Evolutionary conservation across 2,329 filamentous ascomycete species (phyloP).

Genomic region (Colletotrichum horii): DNA sequence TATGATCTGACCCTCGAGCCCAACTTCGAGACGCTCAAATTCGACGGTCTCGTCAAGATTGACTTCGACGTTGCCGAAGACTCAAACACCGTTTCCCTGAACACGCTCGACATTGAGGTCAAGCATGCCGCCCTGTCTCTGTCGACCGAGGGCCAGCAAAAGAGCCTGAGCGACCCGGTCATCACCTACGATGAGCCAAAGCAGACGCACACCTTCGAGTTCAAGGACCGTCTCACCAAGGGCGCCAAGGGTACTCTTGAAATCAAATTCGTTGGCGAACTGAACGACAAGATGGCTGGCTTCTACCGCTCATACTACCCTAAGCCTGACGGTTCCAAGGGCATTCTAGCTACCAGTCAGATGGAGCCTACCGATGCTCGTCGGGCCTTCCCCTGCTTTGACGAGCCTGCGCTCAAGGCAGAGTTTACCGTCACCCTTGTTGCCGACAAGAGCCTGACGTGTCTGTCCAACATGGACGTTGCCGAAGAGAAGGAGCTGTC

Average conservation of each 20-base stretch:
- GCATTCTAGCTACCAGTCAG: conserved; percentile 88
- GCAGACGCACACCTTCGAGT: conserved; percentile 82
- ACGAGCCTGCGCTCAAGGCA: conserved; percentile 93
- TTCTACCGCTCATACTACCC: conserved; percentile 98
- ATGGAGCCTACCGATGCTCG: conserved; percentile 97
- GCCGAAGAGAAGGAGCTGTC: conserved; percentile 67
- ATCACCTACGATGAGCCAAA: conserved; percentile 78
- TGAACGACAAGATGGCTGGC: conserved; percentile 96
- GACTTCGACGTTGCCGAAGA: conserved; percentile 88
- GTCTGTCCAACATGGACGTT: conserved; percentile 96
- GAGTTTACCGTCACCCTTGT: conserved; percentile 90
- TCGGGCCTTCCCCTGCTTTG: conserved; percentile 93
- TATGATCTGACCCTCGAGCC: conserved; percentile 93
- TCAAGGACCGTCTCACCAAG: conserved; percentile 74
- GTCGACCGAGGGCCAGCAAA: conserved; percentile 33
- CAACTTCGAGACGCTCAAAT: conserved; percentile 86
- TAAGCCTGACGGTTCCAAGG: conserved; percentile 76
- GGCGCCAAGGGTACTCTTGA: conserved; percentile 74
- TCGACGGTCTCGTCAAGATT: conserved; percentile 83
- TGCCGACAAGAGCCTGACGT: conserved; percentile 88
- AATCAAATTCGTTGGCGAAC: conserved; percentile 71
- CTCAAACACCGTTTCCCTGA: conserved; percentile 83
- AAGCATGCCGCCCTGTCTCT: conserved; percentile 56
- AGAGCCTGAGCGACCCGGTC: conserved; percentile 62
- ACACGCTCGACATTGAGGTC: conserved; percentile 87